These are phyloP conservation scores for Clausena lansium DNA, from an alignment of 345 rosid species.

Conservation along the genomic window DNA sequence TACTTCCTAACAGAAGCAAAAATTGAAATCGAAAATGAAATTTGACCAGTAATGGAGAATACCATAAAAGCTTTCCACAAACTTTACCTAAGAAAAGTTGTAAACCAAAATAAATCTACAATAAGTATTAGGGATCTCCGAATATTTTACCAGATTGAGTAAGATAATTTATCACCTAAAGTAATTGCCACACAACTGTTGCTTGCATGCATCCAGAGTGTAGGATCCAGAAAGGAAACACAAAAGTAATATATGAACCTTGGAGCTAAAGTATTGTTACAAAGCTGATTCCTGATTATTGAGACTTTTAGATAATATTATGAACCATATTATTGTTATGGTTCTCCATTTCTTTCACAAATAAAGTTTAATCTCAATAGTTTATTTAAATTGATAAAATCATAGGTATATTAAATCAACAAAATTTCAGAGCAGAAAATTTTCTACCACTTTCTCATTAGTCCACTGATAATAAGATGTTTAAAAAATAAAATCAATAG, in stretches of 20 bases:
- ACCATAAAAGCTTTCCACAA: constrained; percentile 4
- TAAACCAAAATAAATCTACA: not conserved
- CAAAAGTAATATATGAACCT: no score
- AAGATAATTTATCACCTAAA: not conserved
- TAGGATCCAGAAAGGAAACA: not conserved
- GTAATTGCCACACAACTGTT: not conserved
- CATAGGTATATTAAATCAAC: not conserved
- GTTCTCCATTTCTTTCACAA: not conserved
- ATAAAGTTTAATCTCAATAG: not conserved
- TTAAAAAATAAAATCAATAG: not conserved
- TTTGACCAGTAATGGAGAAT: not conserved
- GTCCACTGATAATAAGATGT: not conserved
- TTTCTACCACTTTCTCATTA: not conserved
- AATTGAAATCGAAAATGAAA: constrained; percentile 1
- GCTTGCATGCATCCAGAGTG: not conserved
- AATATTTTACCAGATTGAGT: not conserved
- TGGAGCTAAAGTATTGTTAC: not conserved
- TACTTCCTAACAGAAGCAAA: not conserved
- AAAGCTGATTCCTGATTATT: not conserved
- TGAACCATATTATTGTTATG: not conserved
- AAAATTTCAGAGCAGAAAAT: not conserved
- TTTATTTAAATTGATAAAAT: not conserved
- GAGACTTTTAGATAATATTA: not conserved
- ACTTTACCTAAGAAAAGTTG: not conserved
- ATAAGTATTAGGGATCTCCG: not conserved